These are phyloP conservation scores for Chenopodium album DNA, from an alignment of 148 eudicot genomes.

Conservation along the genomic window DNA sequence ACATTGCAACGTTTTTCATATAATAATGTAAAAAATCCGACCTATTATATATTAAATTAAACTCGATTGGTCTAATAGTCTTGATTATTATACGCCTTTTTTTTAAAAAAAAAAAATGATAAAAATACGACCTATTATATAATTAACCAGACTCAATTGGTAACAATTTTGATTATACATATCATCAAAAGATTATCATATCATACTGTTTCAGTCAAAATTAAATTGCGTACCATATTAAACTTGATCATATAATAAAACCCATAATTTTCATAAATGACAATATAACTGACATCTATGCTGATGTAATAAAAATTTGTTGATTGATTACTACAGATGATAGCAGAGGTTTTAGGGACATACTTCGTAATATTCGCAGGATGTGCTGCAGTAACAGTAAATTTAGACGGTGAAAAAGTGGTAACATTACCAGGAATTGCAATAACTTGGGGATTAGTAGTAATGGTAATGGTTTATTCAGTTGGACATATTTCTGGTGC, in stretches of 20 bases:
- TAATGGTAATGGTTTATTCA: conserved; percentile 90
- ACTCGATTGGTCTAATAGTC: too few species aligned
- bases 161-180: too few species aligned
- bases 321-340: conserved; percentile 43
- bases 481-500: conserved; percentile 97
- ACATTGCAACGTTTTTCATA: background rate
- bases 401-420: conserved; percentile 45
- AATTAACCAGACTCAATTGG: too few species aligned
- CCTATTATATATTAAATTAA: too few species aligned
- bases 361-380: conserved; percentile 92
- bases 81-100: too few species aligned
- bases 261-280: background rate
- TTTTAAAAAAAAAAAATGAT: too few species aligned
- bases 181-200: too few species aligned
- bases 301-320: background rate
- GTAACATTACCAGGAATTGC: conserved; percentile 68
- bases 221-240: background rate
- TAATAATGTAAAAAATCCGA: too few species aligned
- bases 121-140: too few species aligned
- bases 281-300: too few species aligned
- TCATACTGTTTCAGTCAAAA: background rate
- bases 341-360: conserved; percentile 81
- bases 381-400: conserved; percentile 64
- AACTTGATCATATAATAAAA: too few species aligned
- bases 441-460: conserved; percentile 83